Base-by-base conservation (phyloP, 768 basidiomycete species). In the Leccinum olivaceopallidum region DNA sequence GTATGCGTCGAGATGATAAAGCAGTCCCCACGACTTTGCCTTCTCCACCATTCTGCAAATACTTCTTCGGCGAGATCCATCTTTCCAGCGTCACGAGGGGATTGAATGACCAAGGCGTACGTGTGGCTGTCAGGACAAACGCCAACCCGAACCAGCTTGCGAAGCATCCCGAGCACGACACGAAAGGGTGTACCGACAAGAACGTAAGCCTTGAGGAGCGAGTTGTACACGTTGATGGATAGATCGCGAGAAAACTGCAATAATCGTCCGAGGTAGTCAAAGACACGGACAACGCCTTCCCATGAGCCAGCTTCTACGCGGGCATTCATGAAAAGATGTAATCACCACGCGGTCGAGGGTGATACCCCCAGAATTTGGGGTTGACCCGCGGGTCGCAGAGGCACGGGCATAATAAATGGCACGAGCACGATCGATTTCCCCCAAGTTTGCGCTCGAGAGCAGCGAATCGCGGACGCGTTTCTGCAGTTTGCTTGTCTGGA, bases 281-380 rank as follows among this genome's bases (percentile, higher is more conserved):
- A 96, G 13, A 85, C 76, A 24, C 83, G 80, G 59, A 93, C 80
- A 20, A 88, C 92, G 26, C 86, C 86, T 50, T 77, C 72, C 92
- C 93, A 97, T 12, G 87, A 85, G 2, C 89, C 91, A 2, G 86
- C 81, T 67, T 91, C 86, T 53, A 92, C 88, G 68, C 95, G 85
- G 0, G 89, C 93, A 66, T 91, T 85, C 86, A 98, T 86, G 53
- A 30, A 26, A 72, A 7, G 88, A 76, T 14, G 84, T 81, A 63
- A 87, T 77, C 87, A 93, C 87, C 42, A 71, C 75, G 37, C 79
- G 77, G 70, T 91, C 87, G 3, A 89, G 89, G 16, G 74, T 71
- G 57, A 93, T 68, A 16, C 86, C 86, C 44, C 28, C 28, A 28
- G 28, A 28, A 28, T 28, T 28, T 28, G 28, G 28, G 28, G 28